Conservation (phyloP, 2,329 filamentous ascomycete species). For the Myotisia sp. region DNA sequence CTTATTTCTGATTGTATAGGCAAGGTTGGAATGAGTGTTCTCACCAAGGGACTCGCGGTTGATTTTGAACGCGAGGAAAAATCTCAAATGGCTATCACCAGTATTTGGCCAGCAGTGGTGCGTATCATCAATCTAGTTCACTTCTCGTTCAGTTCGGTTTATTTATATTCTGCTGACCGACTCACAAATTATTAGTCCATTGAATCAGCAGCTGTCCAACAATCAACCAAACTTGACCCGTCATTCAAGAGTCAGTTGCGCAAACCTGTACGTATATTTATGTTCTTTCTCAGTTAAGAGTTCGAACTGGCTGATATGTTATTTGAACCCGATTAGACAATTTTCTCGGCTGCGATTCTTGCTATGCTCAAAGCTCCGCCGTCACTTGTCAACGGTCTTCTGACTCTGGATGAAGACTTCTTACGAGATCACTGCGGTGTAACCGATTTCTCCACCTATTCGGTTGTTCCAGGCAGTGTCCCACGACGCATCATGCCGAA, state of each 20-base stretch:
- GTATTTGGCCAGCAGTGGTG: constrained; percentile 68
- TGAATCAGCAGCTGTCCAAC: constrained; percentile 8
- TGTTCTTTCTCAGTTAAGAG: background rate
- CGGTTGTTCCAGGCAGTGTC: constrained; percentile 45
- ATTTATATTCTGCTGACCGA: no score
- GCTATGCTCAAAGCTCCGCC: constrained; percentile 52
- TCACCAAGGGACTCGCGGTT: constrained; percentile 71
- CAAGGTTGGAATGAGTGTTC: constrained; percentile 68
- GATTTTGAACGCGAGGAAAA: constrained; percentile 57
- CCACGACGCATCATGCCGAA: constrained; percentile 69
- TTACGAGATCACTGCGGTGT: constrained; percentile 50
- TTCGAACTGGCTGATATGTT: background rate
- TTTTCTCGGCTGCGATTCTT: constrained; percentile 68
- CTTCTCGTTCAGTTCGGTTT: background rate
- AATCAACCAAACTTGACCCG: background rate
- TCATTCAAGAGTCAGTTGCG: constrained; percentile 43
- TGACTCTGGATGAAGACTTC: constrained; percentile 71
- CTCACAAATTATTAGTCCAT: constrained; percentile 5
- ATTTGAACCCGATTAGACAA: constrained; percentile 31
- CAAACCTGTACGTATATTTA: constrained; percentile 35
- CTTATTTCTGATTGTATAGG: constrained; percentile 24
- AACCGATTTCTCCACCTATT: constrained; percentile 59
- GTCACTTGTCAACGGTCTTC: constrained; percentile 50
- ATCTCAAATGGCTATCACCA: constrained; percentile 59
- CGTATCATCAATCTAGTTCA: constrained; percentile 17